Base-by-base conservation (phyloP, 1,284 basidiomycete genomes). In the Malassezia nana region DNA sequence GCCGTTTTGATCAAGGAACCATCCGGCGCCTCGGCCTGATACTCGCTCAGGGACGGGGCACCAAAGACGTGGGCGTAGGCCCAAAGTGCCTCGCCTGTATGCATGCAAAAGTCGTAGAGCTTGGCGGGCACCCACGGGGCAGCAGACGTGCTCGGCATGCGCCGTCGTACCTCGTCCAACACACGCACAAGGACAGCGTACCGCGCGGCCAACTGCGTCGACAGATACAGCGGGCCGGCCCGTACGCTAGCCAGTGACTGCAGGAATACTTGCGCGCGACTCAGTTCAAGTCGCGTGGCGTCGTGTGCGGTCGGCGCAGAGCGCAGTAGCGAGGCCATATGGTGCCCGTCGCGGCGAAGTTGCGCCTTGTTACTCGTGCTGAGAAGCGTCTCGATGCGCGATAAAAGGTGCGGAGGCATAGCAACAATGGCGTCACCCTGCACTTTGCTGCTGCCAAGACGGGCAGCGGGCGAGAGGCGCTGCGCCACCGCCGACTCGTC, bases 51-150 rank as follows among this genome's bases (percentile, higher is more conserved):
- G 12, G 33, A 12, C 8, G 18, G 26, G 20, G 32, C 33, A 15
- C 54, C 45, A 52, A 70, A 72, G 10, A 64, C 66, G 22, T 59
- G 46, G 0, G 56, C 60, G 10, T 63, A 61, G 4, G 69, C 69
- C 69, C 69, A 72, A 5, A 69, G 59, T 6, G 62, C 68, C 43
- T 70, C 69, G 2, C 57, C 63, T 1, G 63, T 59, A 8, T 64
- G 60, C 41, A 60, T 59, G 42, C 60, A 59, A 32, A 56, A 64
- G 33, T 72, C 69, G 13, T 66, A 33, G 24, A 72, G 52, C 1
- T 55, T 57, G 6, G 55, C 32, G 7, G 67, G 67, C 13, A 40
- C 32, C 69, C 69, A 69, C 4, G 47, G 33, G 2, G 41, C 30
- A 1, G 50, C 49, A 1, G 29, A 20, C 15, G 16, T 30, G 24